Percentiles rank a stretch among this genome's conserved stretches.
phyloP scores from a whole-genome alignment of 306 rosid genomes.

The Cicer chorassanicum region DNA sequence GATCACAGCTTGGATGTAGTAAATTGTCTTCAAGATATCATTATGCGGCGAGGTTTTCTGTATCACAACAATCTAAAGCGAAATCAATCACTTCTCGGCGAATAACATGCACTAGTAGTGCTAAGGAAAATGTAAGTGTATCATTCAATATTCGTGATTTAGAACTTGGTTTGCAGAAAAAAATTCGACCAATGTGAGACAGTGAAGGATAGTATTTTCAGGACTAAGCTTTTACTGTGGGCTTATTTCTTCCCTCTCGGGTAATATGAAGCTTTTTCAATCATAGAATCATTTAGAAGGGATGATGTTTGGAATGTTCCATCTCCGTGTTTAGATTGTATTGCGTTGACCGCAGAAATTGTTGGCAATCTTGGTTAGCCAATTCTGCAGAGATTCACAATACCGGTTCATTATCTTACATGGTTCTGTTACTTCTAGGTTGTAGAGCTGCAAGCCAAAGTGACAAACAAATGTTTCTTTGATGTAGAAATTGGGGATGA shows the following conservation, averaged over 20 bases:
- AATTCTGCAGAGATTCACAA: slow-evolving; percentile 14
- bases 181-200: not conserved
- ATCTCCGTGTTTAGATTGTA: not conserved
- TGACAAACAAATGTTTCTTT: slow-evolving; percentile 72
- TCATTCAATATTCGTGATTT: slow-evolving; percentile 6
- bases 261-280: not conserved
- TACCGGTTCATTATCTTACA: slow-evolving; percentile 34
- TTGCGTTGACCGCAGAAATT: slow-evolving; percentile 23
- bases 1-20: slow-evolving; percentile 37
- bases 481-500: slow-evolving; percentile 75
- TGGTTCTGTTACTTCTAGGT: slow-evolving; percentile 51
- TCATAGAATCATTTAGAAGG: slow-evolving; percentile 24
- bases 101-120: slow-evolving; percentile 55
- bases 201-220: not conserved
- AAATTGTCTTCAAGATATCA: slow-evolving; percentile 50
- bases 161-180: slow-evolving; percentile 9
- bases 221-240: slow-evolving; percentile 3
- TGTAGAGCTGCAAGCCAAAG: slow-evolving; percentile 70
- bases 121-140: slow-evolving; percentile 54
- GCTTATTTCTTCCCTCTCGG: not conserved
- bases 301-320: not conserved
- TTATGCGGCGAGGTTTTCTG: slow-evolving; percentile 47
- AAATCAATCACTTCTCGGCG: slow-evolving; percentile 51
- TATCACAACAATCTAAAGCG: slow-evolving; percentile 42
- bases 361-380: slow-evolving; percentile 8